Percentiles rank a stretch among this genome's conserved stretches.
Conservation (phyloP, 495 filamentous ascomycete species). For the Hypoxylon lienhwacheense region DNA sequence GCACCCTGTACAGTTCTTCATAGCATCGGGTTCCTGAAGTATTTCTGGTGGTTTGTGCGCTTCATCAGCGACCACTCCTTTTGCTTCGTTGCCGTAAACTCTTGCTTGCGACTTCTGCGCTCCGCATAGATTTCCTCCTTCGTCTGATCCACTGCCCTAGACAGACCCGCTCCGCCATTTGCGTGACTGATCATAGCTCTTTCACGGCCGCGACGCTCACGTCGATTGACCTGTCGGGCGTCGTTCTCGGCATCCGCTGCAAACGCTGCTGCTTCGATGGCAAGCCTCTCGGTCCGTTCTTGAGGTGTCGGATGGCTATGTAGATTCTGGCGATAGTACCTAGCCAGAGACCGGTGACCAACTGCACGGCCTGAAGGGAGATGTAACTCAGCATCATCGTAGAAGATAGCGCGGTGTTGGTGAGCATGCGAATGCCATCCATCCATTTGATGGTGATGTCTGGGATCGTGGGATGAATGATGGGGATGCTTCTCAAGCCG, state of each 20-base stretch:
- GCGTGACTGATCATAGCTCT: slow-evolving; percentile 62
- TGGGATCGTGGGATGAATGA: slow-evolving; percentile 63
- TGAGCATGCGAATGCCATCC: slow-evolving; percentile 75
- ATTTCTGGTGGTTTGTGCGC: slow-evolving; percentile 39
- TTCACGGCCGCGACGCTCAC: slow-evolving; percentile 50
- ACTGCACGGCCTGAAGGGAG: slow-evolving; percentile 89
- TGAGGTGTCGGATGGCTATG: slow-evolving; percentile 73
- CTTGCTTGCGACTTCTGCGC: slow-evolving; percentile 65
- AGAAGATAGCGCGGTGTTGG: slow-evolving; percentile 71
- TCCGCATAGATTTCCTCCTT: slow-evolving; percentile 65
- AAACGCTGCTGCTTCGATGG: slow-evolving; percentile 51
- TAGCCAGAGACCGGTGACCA: slow-evolving; percentile 82
- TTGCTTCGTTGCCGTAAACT: slow-evolving; percentile 50
- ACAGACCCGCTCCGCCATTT: slow-evolving; percentile 74
- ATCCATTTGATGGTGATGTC: slow-evolving; percentile 67
- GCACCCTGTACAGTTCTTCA: slow-evolving; percentile 11
- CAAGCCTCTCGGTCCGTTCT: slow-evolving; percentile 63
- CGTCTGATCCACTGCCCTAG: slow-evolving; percentile 70
- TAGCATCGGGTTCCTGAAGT: slow-evolving; percentile 39
- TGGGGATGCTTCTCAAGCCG: slow-evolving; percentile 64
- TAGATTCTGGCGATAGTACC: slow-evolving; percentile 91
- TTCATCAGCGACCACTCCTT: slow-evolving; percentile 36
- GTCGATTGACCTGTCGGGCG: slow-evolving; percentile 38
- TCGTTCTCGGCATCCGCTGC: slow-evolving; percentile 29
- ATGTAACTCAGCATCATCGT: slow-evolving; percentile 90